A percentile compares a stretch with the other conserved stretches of the same genome.
Conservation (phyloP, 768 basidiomycete species). For the Boletus speciosus region DNA sequence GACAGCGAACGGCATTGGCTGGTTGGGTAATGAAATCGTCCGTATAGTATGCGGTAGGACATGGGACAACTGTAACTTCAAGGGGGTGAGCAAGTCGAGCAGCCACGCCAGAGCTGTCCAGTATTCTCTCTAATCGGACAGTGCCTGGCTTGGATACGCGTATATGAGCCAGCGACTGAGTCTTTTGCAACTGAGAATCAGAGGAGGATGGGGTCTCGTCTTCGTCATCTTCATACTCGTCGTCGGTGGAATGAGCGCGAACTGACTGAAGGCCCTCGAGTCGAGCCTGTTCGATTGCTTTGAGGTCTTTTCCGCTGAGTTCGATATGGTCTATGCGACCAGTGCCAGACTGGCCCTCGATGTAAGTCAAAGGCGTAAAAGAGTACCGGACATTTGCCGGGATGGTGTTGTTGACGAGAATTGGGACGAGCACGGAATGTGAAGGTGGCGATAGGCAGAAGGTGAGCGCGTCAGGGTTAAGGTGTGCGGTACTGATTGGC, state of each 20-base stretch:
- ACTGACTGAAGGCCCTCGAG: slow-evolving; percentile 48
- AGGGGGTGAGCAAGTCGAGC: slow-evolving; percentile 66
- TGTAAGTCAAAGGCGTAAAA: slow-evolving; percentile 59
- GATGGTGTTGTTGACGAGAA: slow-evolving; percentile 89
- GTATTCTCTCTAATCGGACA: slow-evolving; percentile 68
- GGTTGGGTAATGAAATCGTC: slow-evolving; percentile 34
- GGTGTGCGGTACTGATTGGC: slow-evolving; percentile 87
- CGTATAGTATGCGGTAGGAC: slow-evolving; percentile 71
- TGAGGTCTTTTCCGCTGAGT: slow-evolving; percentile 60
- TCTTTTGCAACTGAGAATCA: slow-evolving; percentile 57
- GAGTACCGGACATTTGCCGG: slow-evolving; percentile 70
- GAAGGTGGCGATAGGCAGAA: slow-evolving; percentile 66
- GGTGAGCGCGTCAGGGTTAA: slow-evolving; percentile 72
- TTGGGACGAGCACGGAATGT: slow-evolving; percentile 64
- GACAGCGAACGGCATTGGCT: slow-evolving; percentile 56
- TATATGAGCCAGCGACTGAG: slow-evolving; percentile 73
- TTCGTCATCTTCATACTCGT: slow-evolving; percentile 68
- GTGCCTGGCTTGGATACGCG: slow-evolving; percentile 69
- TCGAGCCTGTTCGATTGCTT: slow-evolving; percentile 59
- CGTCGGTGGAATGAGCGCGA: slow-evolving; percentile 46
- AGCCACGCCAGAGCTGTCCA: slow-evolving; percentile 65
- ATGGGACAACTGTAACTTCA: slow-evolving; percentile 74
- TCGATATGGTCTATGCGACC: slow-evolving; percentile 53
- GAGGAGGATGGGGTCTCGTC: slow-evolving; percentile 30
- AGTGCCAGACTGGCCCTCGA: slow-evolving; percentile 35